Percentiles rank a stretch among this genome's conserved stretches.
Evolutionary conservation across 352 stramenopile genomes (phyloP).

Genomic region (Phytophthora ohioensis): DNA sequence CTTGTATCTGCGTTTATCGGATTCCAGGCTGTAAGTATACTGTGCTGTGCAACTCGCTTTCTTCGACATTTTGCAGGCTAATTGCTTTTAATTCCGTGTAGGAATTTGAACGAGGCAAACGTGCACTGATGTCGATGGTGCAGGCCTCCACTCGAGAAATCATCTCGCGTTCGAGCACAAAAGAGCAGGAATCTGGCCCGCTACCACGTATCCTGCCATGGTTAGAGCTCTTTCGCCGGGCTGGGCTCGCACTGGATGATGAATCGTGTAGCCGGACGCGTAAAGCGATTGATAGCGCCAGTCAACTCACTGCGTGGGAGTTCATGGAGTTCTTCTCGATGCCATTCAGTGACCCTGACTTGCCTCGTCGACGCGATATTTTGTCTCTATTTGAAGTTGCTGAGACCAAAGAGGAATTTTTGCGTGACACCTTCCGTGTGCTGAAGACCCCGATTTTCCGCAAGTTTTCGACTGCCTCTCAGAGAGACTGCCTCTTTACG

Average conservation of each 20-base stretch:
- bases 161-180: constrained; percentile 28
- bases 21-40: constrained; percentile 57
- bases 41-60: background rate
- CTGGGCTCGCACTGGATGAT: constrained; percentile 61
- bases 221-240: constrained; percentile 77
- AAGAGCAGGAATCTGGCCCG: constrained; percentile 24
- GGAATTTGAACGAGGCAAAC: constrained; percentile 47
- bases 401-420: constrained; percentile 68
- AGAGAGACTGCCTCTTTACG: constrained; percentile 56
- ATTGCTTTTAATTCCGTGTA: constrained; percentile 24
- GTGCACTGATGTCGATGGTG: constrained; percentile 31
- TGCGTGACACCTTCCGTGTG: constrained; percentile 52
- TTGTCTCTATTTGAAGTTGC: constrained; percentile 67
- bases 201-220: constrained; percentile 60
- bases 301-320: constrained; percentile 64
- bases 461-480: constrained; percentile 41
- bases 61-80: constrained; percentile 3
- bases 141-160: constrained; percentile 35
- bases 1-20: constrained; percentile 72
- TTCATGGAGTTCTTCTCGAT: constrained; percentile 88
- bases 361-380: constrained; percentile 67
- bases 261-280: constrained; percentile 52
- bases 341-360: constrained; percentile 71
- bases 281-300: constrained; percentile 50
- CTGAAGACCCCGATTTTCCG: constrained; percentile 66